Evolutionary conservation across 495 filamentous ascomycete species (phyloP).

Genomic region (Penicillium cataractarum): DNA sequence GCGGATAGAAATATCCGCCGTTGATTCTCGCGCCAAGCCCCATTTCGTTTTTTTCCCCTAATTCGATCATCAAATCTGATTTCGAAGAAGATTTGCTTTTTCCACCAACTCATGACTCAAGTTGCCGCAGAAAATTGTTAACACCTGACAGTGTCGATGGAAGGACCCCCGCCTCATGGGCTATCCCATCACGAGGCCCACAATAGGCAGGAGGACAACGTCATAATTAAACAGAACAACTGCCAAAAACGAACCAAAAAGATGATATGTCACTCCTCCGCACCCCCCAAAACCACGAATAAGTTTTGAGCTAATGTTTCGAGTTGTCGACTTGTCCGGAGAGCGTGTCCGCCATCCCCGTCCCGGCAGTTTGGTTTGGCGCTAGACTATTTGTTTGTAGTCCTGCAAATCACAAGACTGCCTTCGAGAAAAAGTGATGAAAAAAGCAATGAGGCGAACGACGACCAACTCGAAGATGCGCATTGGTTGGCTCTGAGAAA

Average conservation of each 20-base stretch:
- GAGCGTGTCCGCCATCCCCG: neutral
- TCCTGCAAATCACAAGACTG: conserved; percentile 8
- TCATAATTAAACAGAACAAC: neutral
- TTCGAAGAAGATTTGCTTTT: neutral
- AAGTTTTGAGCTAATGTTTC: conserved; percentile 13
- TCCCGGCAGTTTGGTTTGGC: conserved; percentile 5
- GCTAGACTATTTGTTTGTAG: neutral
- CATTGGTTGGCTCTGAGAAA: neutral
- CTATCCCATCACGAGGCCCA: neutral
- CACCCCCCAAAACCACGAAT: neutral
- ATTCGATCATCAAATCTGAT: no score
- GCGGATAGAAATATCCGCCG: neutral
- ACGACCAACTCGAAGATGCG: neutral
- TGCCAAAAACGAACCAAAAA: neutral
- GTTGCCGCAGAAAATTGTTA: neutral
- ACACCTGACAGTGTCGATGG: no score
- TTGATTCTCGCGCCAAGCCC: neutral
- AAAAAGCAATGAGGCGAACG: neutral
- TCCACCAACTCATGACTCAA: neutral
- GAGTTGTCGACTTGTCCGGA: neutral
- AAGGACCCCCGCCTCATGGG: no score
- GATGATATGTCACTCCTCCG: conserved; percentile 4
- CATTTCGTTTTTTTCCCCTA: neutral
- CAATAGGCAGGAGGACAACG: neutral
- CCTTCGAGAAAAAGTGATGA: conserved; percentile 2